Base-by-base conservation (phyloP, 2,329 filamentous ascomycete species). In the Exserohilum turcica region DNA sequence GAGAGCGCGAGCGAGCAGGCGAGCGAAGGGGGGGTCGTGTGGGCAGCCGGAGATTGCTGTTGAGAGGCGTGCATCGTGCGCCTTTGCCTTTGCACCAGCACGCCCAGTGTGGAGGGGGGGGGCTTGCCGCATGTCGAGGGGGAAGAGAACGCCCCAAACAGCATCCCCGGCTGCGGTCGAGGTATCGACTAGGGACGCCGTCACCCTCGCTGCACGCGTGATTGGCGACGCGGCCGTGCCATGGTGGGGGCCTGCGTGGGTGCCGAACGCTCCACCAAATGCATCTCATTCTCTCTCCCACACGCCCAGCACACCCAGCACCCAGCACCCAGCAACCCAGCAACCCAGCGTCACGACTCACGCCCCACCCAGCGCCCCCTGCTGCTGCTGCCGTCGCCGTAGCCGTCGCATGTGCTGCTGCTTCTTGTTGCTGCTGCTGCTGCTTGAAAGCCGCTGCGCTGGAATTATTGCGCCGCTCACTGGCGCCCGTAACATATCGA, bases 391-490 rank as follows among this genome's bases (percentile, higher is more conserved):
- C 52, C 56, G 57, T 62, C 57, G 64, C 50, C n/a, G n/a, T n/a
- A n/a, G n/a, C n/a, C n/a, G n/a, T n/a, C n/a, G n/a, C n/a, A n/a
- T n/a, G n/a, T n/a, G n/a, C n/a, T n/a, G n/a, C n/a, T n/a, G n/a
- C n/a, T n/a, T n/a, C n/a, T n/a, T n/a, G n/a, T n/a, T n/a, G n/a
- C n/a, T n/a, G n/a, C 59, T 53, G 64, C 59, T 65, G 59, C 53
- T 57, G 57, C 52, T 48, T 56, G 60, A 52, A 50, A 63, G 7
- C 28, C 42, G 57, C 57, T 55, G 52, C 52, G 52, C 36, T 59
- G 49, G 46, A 56, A 61, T 61, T 61, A 49, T 60, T 62, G 62
- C 60, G 62, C 64, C 62, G 64, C 60, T 60, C 57, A 60, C 60
- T 63, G 47, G 43, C 54, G 44, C 56, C 36, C 37, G 27, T 42